A percentile compares a stretch with the other conserved stretches of the same genome.
These are phyloP conservation scores for Pyricularia sp. DNA, from an alignment of 2,329 filamentous ascomycete genomes.

Conservation along the genomic window DNA sequence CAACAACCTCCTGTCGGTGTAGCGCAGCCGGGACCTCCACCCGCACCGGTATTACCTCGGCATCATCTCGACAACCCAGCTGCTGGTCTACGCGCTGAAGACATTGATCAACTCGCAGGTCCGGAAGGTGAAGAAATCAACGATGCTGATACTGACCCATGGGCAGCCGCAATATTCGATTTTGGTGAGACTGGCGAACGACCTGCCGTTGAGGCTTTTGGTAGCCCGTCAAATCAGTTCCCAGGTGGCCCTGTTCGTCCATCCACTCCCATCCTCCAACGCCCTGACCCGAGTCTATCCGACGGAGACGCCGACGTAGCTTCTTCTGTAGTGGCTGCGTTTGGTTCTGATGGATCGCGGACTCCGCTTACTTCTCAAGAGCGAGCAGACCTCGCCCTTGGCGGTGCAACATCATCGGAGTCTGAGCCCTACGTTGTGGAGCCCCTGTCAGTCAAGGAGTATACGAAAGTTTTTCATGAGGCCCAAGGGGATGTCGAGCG, in stretches of 20 bases:
- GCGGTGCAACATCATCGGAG: neutral
- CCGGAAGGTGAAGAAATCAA: neutral
- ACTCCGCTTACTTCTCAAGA: neutral
- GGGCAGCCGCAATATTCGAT: neutral
- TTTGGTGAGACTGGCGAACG: neutral
- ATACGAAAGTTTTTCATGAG: conserved; percentile 46
- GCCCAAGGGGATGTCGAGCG: conserved; percentile 49
- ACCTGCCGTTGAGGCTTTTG: neutral
- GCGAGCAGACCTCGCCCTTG: neutral
- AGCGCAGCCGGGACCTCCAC: neutral
- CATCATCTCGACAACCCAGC: neutral
- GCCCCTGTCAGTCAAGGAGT: conserved; percentile 26
- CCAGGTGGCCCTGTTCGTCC: neutral
- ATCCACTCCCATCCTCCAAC: neutral
- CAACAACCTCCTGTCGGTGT: conserved; percentile 5
- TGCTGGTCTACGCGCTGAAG: conserved; percentile 2
- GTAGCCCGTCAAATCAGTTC: neutral
- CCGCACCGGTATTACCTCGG: neutral
- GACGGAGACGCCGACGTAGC: neutral
- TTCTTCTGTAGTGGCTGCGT: neutral
- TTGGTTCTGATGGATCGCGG: neutral
- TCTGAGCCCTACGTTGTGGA: neutral
- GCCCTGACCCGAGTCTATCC: neutral
- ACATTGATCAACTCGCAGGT: neutral
- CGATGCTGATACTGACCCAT: neutral